Percentiles rank a stretch among this genome's conserved stretches.
phyloP scores from a whole-genome alignment of 495 filamentous ascomycete genomes.

The Neurospora intermedia region DNA sequence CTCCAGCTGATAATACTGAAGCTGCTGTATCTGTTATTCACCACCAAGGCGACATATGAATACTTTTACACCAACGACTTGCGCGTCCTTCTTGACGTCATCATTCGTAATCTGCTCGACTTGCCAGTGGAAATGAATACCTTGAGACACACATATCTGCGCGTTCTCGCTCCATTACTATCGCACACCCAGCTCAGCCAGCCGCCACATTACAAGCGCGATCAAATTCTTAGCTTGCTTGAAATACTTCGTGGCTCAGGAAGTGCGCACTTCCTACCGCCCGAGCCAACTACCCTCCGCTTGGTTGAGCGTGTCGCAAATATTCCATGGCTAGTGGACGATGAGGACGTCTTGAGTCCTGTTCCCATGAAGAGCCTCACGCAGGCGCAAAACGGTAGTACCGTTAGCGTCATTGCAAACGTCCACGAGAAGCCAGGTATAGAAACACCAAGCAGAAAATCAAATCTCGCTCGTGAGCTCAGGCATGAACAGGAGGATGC shows the following conservation, averaged over 20 bases:
- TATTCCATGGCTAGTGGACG: constrained; percentile 67
- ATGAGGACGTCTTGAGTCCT: constrained; percentile 20
- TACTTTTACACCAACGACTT: constrained; percentile 99
- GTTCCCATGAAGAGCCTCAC: constrained; percentile 42
- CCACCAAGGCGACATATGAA: constrained; percentile 79
- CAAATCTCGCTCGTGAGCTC: constrained; percentile 15
- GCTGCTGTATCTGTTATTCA: constrained; percentile 88
- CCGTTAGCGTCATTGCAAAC: constrained; percentile 61
- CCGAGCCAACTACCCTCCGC: constrained; percentile 79
- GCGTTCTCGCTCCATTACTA: constrained; percentile 82
- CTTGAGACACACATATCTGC: constrained; percentile 92
- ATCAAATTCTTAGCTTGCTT: constrained; percentile 70
- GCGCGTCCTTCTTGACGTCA: constrained; percentile 86
- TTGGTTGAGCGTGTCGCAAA: constrained; percentile 72
- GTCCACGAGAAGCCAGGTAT: constrained; percentile 79
- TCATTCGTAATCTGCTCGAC: constrained; percentile 91
- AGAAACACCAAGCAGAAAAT: constrained; percentile 63
- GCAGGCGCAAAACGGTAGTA: constrained; percentile 36
- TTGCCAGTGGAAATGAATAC: constrained; percentile 70
- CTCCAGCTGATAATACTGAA: constrained; percentile 92
- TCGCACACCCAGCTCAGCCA: constrained; percentile 80
- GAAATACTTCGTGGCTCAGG: constrained; percentile 49
- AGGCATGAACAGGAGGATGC: constrained; percentile 5
- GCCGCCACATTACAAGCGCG: constrained; percentile 81
- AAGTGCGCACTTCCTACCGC: constrained; percentile 77